Percentiles rank a stretch among this genome's conserved stretches.
These are phyloP conservation scores for Lathyrus sativus DNA, from an alignment of 306 rosid species.

Conservation along the genomic window DNA sequence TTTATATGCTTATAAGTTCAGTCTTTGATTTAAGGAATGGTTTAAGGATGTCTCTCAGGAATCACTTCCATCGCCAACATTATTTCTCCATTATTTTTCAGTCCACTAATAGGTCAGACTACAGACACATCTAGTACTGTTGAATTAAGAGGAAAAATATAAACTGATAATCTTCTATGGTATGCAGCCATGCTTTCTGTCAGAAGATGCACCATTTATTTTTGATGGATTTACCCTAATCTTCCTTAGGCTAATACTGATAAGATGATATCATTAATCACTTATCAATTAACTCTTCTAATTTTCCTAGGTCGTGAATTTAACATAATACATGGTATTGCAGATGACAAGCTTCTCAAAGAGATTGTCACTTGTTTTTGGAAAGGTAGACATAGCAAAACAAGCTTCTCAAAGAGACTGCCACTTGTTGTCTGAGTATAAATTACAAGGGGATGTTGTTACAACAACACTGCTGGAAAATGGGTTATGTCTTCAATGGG, in stretches of 20 bases:
- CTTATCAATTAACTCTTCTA: background rate
- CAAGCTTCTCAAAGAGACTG: no score
- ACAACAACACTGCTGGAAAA: no score
- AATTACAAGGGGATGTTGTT: no score
- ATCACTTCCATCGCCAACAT: conserved; percentile 72
- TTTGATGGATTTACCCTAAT: conserved; percentile 85
- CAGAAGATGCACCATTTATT: conserved; percentile 75
- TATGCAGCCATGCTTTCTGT: conserved; percentile 74
- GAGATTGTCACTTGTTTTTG: no score
- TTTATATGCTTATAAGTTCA: background rate
- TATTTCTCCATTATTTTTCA: conserved; percentile 69
- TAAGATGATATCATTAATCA: conserved; percentile 39
- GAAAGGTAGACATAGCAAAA: no score
- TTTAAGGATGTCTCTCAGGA: conserved; percentile 87
- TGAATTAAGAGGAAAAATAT: background rate
- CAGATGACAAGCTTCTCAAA: conserved; percentile 72
- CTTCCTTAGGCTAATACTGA: conserved; percentile 66
- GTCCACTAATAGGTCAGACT: conserved; percentile 76
- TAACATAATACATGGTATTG: conserved; percentile 35
- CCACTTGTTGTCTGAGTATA: no score
- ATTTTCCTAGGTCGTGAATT: conserved; percentile 13
- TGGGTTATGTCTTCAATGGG: no score
- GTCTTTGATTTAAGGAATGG: conserved; percentile 63
- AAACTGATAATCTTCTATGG: conserved; percentile 29
- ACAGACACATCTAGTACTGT: background rate